phyloP scores from a whole-genome alignment of 225 moss, liverwort and hornwort genomes.

The Sphagnum contortum region DNA sequence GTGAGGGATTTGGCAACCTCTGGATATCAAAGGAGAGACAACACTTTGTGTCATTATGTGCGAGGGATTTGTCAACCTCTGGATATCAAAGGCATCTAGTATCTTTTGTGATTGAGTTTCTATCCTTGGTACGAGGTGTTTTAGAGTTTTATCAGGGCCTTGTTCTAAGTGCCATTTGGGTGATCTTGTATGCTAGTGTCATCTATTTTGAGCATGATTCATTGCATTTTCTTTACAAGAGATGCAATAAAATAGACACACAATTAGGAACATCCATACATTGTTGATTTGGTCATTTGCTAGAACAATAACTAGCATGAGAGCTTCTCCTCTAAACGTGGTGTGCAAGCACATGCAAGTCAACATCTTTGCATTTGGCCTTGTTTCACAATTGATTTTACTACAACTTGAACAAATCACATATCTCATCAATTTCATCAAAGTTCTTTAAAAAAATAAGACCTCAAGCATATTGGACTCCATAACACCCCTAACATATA shows the following conservation, averaged over 20 bases:
- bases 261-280: constrained; percentile 65
- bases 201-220: constrained; percentile 72
- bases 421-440: too few species aligned
- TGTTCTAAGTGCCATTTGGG: constrained; percentile 66
- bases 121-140: constrained; percentile 17
- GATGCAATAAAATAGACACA: constrained; percentile 48
- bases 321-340: constrained; percentile 70
- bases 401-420: too few species aligned
- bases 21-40: too few species aligned
- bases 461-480: too few species aligned
- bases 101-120: too few species aligned
- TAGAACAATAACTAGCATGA: constrained; percentile 68
- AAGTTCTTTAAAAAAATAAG: too few species aligned
- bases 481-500: too few species aligned
- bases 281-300: constrained; percentile 67
- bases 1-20: too few species aligned
- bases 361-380: not conserved
- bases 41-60: too few species aligned
- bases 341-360: constrained; percentile 76
- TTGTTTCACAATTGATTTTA: too few species aligned
- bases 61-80: too few species aligned
- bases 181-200: constrained; percentile 72
- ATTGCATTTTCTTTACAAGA: constrained; percentile 50
- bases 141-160: constrained; percentile 61
- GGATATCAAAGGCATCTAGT: too few species aligned